Evolutionary conservation across 208 protist genomes (phyloP).

Genomic region (Naegleria fowleri): DNA sequence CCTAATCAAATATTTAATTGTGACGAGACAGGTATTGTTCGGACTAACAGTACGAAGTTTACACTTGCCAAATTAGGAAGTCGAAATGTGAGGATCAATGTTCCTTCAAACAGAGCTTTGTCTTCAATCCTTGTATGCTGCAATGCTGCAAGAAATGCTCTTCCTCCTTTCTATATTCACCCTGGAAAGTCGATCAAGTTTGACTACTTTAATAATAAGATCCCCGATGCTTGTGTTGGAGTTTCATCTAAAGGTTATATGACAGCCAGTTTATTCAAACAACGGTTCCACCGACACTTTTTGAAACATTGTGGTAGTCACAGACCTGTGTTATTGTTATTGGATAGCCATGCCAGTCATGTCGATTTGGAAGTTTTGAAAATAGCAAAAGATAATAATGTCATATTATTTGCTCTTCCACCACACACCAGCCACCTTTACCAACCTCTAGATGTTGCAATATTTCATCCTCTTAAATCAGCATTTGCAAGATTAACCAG

Average conservation of each 20-base stretch:
- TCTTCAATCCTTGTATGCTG: not conserved
- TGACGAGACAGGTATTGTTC: not conserved
- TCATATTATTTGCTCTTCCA: not conserved
- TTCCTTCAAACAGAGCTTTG: no score
- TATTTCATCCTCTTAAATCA: not conserved
- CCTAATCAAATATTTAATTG: not conserved
- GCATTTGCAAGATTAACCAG: not conserved
- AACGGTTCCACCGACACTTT: not conserved
- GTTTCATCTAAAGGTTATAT: not conserved
- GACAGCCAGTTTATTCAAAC: not conserved
- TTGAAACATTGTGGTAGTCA: not conserved
- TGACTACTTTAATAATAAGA: not conserved
- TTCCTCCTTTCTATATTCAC: not conserved
- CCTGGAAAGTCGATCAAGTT: not conserved
- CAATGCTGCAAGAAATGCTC: not conserved
- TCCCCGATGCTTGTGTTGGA: not conserved
- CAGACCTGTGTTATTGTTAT: not conserved
- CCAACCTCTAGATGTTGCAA: not conserved
- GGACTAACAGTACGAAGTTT: not conserved
- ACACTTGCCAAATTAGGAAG: not conserved
- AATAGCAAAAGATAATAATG: not conserved
- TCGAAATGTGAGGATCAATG: no score
- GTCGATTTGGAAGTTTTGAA: not conserved
- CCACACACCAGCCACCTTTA: not conserved
- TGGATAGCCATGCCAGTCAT: not conserved